Evolutionary conservation across 129 eudicot genomes (phyloP), one percentile per base, ranked within the genome.

Genomic region (Flaveria bidentis): DNA sequence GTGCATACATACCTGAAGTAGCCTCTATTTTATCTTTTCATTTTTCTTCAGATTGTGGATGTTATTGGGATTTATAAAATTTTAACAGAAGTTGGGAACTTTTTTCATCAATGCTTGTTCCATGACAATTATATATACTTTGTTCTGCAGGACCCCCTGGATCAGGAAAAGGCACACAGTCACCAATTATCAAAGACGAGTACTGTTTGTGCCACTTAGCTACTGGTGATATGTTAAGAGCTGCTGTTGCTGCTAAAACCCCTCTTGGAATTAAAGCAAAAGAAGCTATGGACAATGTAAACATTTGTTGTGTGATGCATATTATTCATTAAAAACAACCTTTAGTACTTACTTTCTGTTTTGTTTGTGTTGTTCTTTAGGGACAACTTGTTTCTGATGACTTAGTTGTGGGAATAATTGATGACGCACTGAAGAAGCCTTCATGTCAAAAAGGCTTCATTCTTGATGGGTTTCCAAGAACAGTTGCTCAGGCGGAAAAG

Each of bases 371-470:
- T 44, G 25, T 52, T 69, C 69, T 71, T 12, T 74, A 92, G 96
- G 98, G 98, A 71, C 94, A 83, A 80, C 96, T 92, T 71, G 98
- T 94, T 72, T 84, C 98, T n/a, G 98, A 94, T 87, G 98, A 93
- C 52, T 80, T 93, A 79, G 98, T 93, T 67, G 91, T 93, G 25
- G 98, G 98, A 18, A 86, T 94, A 65, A 94, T 94, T 22, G 96
- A 94, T 76, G 98, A 94, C 42, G 96, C 98, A n/a, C 58, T 94
- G 83, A 87, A 88, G 75, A 91, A 88, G 79, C 98, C 98, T 71
- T 94, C 98, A 49, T 93, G 98, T 30, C 87, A 91, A 72, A 93
- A 88, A 83, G 98, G 97, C 75, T 93, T 90, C 85, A 93, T 93
- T 76, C 98, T 93, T 74, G 98, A 93, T 82, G 98, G 98, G 66